Percentiles rank a stretch among this genome's conserved stretches.
Evolutionary conservation across 345 rosid species (phyloP).

Genomic region (Lepidium sativum): DNA sequence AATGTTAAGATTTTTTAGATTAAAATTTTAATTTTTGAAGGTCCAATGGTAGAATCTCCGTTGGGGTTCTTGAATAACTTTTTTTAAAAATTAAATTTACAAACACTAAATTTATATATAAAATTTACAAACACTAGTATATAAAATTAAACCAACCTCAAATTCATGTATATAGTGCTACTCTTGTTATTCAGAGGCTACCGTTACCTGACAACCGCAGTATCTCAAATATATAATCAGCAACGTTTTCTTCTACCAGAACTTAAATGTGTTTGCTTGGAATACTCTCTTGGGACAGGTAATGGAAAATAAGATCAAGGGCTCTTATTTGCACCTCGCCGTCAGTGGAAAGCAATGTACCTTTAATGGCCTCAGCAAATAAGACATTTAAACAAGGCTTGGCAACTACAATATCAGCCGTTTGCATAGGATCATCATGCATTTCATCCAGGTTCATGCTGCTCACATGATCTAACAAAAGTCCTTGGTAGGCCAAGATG

Average conservation of each 20-base stretch:
- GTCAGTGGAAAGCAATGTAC: constrained; percentile 88
- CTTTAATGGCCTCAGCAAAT: constrained; percentile 85
- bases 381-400: constrained; percentile 40
- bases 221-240: constrained; percentile 86
- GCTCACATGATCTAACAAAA: constrained; percentile 33
- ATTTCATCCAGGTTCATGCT: constrained; percentile 41
- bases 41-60: no score
- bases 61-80: no score
- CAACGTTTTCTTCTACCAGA: constrained; percentile 72
- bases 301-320: constrained; percentile 58
- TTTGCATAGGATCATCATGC: constrained; percentile 51
- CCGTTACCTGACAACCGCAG: constrained; percentile 71
- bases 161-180: no score
- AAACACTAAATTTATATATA: no score
- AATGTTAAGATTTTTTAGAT: no score
- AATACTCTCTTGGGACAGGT: constrained; percentile 42
- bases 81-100: no score
- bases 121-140: no score
- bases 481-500: constrained; percentile 51
- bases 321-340: constrained; percentile 64
- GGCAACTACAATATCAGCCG: constrained; percentile 33
- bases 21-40: no score
- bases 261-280: constrained; percentile 44
- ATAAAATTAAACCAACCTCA: no score
- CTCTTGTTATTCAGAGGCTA: background rate